Evolutionary conservation across 352 stramenopile species (phyloP).

Genomic region (Globisporangium parvum): DNA sequence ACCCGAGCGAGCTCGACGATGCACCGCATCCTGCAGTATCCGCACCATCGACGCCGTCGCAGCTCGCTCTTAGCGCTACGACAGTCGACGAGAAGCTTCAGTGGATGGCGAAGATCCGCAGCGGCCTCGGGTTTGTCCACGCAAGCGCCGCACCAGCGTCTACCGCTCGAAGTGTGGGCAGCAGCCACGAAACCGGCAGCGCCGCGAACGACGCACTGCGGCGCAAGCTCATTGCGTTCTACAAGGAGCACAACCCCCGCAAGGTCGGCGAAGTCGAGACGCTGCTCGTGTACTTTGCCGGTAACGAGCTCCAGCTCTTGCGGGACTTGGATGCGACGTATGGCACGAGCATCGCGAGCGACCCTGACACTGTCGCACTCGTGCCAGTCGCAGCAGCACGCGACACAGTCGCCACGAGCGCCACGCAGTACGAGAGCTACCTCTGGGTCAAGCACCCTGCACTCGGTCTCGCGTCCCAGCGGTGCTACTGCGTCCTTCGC

Average conservation of each 20-base stretch:
- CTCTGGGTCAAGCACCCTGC: constrained; percentile 34
- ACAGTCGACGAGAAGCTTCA: constrained; percentile 38
- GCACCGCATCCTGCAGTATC: neutral
- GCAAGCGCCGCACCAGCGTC: constrained; percentile 5
- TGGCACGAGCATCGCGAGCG: constrained; percentile 29
- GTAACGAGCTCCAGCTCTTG: constrained; percentile 52
- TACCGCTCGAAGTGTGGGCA: neutral
- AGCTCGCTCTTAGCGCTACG: constrained; percentile 28
- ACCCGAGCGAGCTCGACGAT: constrained; percentile 1
- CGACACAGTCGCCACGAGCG: neutral
- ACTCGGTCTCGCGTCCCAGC: constrained; percentile 23
- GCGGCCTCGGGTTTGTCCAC: constrained; percentile 24
- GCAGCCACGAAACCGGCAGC: neutral
- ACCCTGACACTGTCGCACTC: constrained; percentile 24
- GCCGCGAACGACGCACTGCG: constrained; percentile 15
- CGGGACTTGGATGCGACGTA: constrained; percentile 57
- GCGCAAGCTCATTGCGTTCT: constrained; percentile 78
- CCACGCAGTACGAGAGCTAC: constrained; percentile 24
- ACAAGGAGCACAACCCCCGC: constrained; percentile 86
- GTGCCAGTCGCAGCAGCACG: constrained; percentile 5
- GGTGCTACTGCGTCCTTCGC: constrained; percentile 31
- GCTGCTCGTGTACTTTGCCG: constrained; percentile 52
- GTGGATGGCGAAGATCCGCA: constrained; percentile 55
- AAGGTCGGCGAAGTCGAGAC: constrained; percentile 82
- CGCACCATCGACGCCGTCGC: neutral